Percentiles rank a stretch among this genome's conserved stretches.
phyloP scores from a whole-genome alignment of 164 flowering plant species.

The Aristolochia fimbriata region DNA sequence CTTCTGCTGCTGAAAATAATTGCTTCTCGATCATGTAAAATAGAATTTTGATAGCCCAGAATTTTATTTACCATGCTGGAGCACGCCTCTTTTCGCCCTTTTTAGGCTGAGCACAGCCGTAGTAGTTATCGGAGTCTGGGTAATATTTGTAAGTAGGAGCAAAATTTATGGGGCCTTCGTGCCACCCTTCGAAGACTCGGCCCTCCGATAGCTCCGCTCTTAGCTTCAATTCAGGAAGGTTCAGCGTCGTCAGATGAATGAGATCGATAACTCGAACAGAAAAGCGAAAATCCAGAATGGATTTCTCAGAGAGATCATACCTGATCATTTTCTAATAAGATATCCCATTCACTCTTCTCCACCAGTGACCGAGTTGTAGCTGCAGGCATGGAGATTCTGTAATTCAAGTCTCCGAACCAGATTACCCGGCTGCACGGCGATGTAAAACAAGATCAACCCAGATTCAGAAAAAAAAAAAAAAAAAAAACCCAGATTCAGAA shows the following conservation, averaged over 20 bases:
- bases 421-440: conserved; percentile 20
- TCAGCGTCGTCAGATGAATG: not conserved
- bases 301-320: conserved; percentile 7
- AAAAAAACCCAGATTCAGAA: not conserved
- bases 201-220: conserved; percentile 21
- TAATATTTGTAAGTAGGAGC: conserved; percentile 85
- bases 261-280: not conserved
- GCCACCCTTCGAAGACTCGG: conserved; percentile 70
- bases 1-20: too few relatives aligned
- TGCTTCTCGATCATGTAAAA: not conserved
- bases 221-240: conserved; percentile 29
- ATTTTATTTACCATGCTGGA: conserved; percentile 59
- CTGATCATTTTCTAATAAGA: conserved; percentile 24
- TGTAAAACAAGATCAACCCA: not conserved
- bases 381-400: conserved; percentile 28
- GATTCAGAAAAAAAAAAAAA: not conserved
- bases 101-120: conserved; percentile 43
- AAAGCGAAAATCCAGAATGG: not conserved
- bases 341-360: conserved; percentile 19
- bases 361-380: conserved; percentile 15
- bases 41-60: not conserved
- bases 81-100: conserved; percentile 70
- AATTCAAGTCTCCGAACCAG: conserved; percentile 33
- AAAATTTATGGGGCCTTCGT: conserved; percentile 60
- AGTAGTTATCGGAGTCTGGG: conserved; percentile 43